phyloP scores from a whole-genome alignment of 2,329 filamentous ascomycete genomes.

The Pestalotiopsis sp. region DNA sequence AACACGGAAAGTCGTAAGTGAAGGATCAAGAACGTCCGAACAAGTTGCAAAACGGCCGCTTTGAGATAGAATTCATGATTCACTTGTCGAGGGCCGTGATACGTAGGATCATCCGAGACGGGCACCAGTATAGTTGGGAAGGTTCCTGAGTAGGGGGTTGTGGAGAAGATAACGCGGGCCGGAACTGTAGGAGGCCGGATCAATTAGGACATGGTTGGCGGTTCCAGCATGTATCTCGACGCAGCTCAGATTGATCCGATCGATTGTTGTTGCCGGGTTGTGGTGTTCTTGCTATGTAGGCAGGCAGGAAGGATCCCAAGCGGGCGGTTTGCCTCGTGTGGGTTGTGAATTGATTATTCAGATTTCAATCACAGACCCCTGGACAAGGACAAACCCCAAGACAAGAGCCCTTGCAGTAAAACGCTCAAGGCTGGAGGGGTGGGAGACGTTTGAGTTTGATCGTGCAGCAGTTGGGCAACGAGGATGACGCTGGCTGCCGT shows the following conservation, averaged over 20 bases:
- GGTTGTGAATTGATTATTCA: not conserved
- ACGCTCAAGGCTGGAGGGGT: not conserved
- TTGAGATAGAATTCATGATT: not conserved
- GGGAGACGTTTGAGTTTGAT: slow-evolving; percentile 2
- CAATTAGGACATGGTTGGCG: not conserved
- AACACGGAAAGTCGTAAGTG: not conserved
- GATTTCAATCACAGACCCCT: not conserved
- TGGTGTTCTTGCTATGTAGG: not conserved
- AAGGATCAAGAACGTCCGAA: not conserved
- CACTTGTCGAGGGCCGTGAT: not conserved
- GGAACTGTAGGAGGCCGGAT: not conserved
- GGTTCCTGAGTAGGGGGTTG: not conserved
- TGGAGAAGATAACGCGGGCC: not conserved
- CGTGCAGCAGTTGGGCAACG: not conserved
- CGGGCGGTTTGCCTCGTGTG: slow-evolving; percentile 3
- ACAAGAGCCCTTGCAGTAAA: not conserved
- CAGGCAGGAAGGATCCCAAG: not conserved
- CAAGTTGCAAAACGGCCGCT: not conserved
- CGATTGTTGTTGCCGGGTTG: not conserved
- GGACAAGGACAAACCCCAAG: not conserved
- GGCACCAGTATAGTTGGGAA: not conserved
- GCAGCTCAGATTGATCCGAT: not conserved
- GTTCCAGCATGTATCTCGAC: not conserved
- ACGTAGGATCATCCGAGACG: not conserved
- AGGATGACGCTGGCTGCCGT: not conserved